These are phyloP conservation scores for Neophaeococcomyces aloes DNA, from an alignment of 2,329 filamentous ascomycete genomes.

Conservation along the genomic window DNA sequence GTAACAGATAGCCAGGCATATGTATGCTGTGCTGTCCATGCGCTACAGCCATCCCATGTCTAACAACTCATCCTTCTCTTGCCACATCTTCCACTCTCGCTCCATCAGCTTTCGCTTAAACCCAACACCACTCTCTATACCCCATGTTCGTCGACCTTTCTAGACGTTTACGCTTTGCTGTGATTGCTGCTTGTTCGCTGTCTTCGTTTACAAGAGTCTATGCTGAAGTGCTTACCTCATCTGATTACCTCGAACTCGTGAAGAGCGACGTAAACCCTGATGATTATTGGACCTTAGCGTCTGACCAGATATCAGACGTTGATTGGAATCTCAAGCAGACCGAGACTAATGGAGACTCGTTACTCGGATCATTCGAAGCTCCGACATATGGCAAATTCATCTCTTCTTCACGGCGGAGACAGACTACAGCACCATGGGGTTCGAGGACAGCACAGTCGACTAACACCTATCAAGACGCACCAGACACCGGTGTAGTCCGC, in stretches of 20 bases:
- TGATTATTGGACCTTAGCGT: conserved; percentile 3
- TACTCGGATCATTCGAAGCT: conserved; percentile 14
- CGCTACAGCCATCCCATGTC: not conserved
- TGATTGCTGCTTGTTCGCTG: not conserved
- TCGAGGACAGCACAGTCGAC: conserved; percentile 13
- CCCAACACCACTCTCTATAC: not conserved
- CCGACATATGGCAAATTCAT: conserved; percentile 13
- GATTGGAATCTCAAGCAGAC: conserved; percentile 9
- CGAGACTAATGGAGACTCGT: conserved; percentile 14
- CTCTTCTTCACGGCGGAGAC: conserved; percentile 4
- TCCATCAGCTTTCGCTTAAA: not conserved
- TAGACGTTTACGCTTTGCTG: not conserved
- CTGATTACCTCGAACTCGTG: conserved; percentile 7
- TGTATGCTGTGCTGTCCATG: not conserved
- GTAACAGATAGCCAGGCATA: not conserved
- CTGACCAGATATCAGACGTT: not conserved
- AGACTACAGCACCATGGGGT: conserved; percentile 9
- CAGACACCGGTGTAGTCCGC: conserved; percentile 21
- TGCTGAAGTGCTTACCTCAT: conserved; percentile 3
- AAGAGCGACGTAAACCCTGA: not conserved
- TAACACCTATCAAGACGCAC: conserved; percentile 12
- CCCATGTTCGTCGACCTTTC: conserved; percentile 1
- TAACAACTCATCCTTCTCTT: not conserved
- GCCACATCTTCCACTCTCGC: not conserved
- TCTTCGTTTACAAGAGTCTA: not conserved